These are phyloP conservation scores for Corylus americana DNA, from an alignment of 306 rosid species.

Conservation along the genomic window DNA sequence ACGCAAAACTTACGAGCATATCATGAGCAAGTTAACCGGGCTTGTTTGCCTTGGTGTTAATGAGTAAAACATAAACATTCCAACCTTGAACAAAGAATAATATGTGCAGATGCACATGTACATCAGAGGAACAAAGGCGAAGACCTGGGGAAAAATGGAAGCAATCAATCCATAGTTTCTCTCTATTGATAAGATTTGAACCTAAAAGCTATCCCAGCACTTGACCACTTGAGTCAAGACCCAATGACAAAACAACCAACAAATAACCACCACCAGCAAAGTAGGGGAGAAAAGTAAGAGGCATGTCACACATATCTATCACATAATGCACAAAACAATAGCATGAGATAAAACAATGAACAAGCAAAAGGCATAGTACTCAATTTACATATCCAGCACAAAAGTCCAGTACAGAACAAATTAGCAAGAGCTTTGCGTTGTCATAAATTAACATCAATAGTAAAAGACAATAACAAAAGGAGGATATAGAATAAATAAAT, in stretches of 20 bases:
- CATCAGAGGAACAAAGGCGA: slow-evolving; percentile 93
- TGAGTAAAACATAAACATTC: slow-evolving; percentile 87
- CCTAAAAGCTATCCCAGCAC: neutral
- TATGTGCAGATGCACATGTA: slow-evolving; percentile 99
- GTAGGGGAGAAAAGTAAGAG: slow-evolving; percentile 9
- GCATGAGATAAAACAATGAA: neutral
- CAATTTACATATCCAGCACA: neutral
- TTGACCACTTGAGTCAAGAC: neutral
- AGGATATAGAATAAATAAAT: neutral
- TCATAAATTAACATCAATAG: neutral
- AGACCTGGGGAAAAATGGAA: slow-evolving; percentile 57
- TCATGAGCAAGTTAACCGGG: slow-evolving; percentile 95
- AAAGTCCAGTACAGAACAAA: neutral
- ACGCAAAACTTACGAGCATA: slow-evolving; percentile 88
- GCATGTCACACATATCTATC: neutral
- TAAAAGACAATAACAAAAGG: neutral
- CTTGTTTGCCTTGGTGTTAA: slow-evolving; percentile 92
- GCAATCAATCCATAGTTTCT: slow-evolving; percentile 23
- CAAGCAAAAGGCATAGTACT: neutral
- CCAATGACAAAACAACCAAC: neutral
- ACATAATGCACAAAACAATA: neutral
- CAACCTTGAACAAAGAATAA: slow-evolving; percentile 91
- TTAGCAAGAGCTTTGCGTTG: neutral
- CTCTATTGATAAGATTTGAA: neutral
- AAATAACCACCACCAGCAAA: slow-evolving; percentile 10